phyloP scores from a whole-genome alignment of 331 rosid species.

The Erythrophleum ivorense region DNA sequence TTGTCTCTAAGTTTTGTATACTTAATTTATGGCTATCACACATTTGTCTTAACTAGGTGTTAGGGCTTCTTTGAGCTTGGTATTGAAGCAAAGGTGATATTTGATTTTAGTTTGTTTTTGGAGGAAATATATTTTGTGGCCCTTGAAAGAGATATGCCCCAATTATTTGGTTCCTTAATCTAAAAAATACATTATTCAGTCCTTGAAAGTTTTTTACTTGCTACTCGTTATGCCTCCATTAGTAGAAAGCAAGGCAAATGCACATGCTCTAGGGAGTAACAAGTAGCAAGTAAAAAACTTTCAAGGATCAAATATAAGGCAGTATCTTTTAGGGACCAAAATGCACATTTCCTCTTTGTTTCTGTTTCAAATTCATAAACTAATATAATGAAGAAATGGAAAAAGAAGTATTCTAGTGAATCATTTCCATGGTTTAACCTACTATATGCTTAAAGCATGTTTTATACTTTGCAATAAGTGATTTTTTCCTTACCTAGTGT shows the following conservation, averaged over 20 bases:
- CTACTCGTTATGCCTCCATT: not conserved
- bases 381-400: not conserved
- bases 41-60: conserved; percentile 9
- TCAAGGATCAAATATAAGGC: too few species aligned
- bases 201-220: not conserved
- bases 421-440: not conserved
- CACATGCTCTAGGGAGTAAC: too few species aligned
- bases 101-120: conserved; percentile 15
- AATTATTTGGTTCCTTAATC: too few species aligned
- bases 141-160: not conserved
- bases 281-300: too few species aligned
- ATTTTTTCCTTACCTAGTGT: too few species aligned
- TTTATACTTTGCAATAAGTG: not conserved
- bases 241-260: not conserved
- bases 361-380: conserved; percentile 16
- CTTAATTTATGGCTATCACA: conserved; percentile 7
- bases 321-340: not conserved
- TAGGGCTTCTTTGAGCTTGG: not conserved
- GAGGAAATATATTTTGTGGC: not conserved
- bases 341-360: too few species aligned
- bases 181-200: too few species aligned
- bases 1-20: conserved; percentile 3
- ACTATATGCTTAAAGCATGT: not conserved
- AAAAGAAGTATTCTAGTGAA: not conserved
- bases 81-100: conserved; percentile 24